Percentiles rank a stretch among this genome's conserved stretches.
Evolutionary conservation across 805 yeast genomes (phyloP).

Genomic region (Clavispora santaluciae): DNA sequence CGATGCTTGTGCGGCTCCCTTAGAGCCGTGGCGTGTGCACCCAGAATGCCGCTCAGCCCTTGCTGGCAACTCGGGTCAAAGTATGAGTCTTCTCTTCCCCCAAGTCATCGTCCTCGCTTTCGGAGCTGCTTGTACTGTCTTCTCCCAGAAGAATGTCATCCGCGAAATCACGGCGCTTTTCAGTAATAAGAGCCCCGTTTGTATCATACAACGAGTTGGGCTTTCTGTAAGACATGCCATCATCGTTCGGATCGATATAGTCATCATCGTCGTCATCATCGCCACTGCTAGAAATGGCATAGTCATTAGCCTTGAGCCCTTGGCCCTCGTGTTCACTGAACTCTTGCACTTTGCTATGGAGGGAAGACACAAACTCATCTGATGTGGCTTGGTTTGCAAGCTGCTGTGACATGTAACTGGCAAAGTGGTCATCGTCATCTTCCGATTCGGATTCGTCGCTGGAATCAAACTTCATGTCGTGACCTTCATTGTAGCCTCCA

Average conservation of each 20-base stretch:
- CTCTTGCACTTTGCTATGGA: conserved; percentile 37
- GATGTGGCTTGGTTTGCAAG: conserved; percentile 49
- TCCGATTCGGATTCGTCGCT: conserved; percentile 32
- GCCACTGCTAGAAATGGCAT: conserved; percentile 17
- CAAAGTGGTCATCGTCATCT: conserved; percentile 52
- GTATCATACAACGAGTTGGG: conserved; percentile 58
- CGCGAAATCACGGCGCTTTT: conserved; percentile 5
- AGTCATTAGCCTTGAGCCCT: conserved; percentile 5
- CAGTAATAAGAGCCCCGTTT: conserved; percentile 15
- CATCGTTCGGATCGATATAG: conserved; percentile 77
- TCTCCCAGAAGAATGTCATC: conserved; percentile 20
- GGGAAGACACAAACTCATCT: conserved; percentile 34
- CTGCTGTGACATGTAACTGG: conserved; percentile 75
- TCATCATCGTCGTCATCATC: conserved; percentile 54
- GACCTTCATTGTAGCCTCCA: conserved; percentile 2
- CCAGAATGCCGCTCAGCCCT: conserved; percentile 19
- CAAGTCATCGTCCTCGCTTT: conserved; percentile 25
- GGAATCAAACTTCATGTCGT: conserved; percentile 9
- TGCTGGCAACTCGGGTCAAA: conserved; percentile 39
- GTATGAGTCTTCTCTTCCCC: conserved; percentile 22
- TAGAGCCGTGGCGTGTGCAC: too few relatives aligned
- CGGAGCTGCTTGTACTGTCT: conserved; percentile 27
- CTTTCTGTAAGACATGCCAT: conserved; percentile 69
- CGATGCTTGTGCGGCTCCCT: too few relatives aligned
- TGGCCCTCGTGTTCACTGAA: conserved; percentile 10